Evolutionary conservation across 495 filamentous ascomycete genomes (phyloP), one percentile per base, ranked within the genome.

Genomic region (Penicillium cosmopolitanum): DNA sequence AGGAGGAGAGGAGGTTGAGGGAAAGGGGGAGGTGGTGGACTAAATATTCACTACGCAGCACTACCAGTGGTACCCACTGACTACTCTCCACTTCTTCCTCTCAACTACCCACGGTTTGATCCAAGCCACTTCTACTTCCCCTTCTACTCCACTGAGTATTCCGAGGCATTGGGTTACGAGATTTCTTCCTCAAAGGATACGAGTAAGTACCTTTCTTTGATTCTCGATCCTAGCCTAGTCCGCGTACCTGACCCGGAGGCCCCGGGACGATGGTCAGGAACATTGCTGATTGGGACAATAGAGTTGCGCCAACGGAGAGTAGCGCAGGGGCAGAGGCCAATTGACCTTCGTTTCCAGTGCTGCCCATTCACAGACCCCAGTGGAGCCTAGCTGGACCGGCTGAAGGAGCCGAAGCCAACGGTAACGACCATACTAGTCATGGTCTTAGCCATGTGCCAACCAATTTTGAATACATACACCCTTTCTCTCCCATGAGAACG

Each of bases 401-500:
- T 58, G 36, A 44, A 51, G 13, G 21, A 51, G 16, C 56, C 56
- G 56, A 51, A 44, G 7, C 42, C 42, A 44, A 44, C 42, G 42
- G 42, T 44, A 6, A 13, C 8, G 5, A 4, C 5, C 6, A 31
- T 8, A 31, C 28, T 31, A 31, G 28, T 31, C 28, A 31, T 31
- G 28, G 5, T 31, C 28, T 31, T 31, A 31, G 5, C 28, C 28
- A 31, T 31, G 28, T 31, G 28, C 8, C 6, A 44, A n/a, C 42
- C 42, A 44, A n/a, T 5, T 0, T 12, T 15, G 36, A 38, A 38
- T 38, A 5, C 36, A 38, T 38, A 10, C 35, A 28, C 28, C 28
- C 28, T 31, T 31, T 31, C 6, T 31, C 28, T 0, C 28, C 28
- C 28, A 31, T 31, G 5, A 42, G 38, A 16, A 16, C 38, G n/a